These are phyloP conservation scores for Aspergillus indologenus DNA, from an alignment of 495 filamentous ascomycete genomes.

Conservation along the genomic window DNA sequence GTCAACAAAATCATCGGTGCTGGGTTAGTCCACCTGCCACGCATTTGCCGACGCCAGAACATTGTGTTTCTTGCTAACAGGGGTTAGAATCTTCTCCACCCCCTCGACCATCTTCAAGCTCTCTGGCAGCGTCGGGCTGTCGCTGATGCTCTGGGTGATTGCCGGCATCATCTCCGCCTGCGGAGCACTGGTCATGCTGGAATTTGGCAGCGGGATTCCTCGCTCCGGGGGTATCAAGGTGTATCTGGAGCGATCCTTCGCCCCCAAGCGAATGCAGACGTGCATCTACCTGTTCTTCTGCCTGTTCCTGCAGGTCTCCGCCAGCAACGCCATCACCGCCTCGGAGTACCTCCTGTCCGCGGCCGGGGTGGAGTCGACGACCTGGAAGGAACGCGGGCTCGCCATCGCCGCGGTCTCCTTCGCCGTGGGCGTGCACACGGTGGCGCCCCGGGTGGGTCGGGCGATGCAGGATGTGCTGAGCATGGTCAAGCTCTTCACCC, in stretches of 20 bases:
- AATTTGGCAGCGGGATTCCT: slow-evolving; percentile 66
- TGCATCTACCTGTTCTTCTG: slow-evolving; percentile 30
- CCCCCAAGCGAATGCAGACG: slow-evolving; percentile 60
- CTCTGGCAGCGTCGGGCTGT: slow-evolving; percentile 61
- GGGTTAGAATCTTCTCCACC: slow-evolving; percentile 63
- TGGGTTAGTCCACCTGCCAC: slow-evolving; percentile 21
- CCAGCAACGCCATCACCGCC: slow-evolving; percentile 28
- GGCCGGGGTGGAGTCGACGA: slow-evolving; percentile 21
- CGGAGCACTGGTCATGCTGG: slow-evolving; percentile 57
- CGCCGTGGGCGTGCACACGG: slow-evolving; percentile 29
- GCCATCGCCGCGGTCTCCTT: slow-evolving; percentile 32
- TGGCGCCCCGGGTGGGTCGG: slow-evolving; percentile 26
- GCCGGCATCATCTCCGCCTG: slow-evolving; percentile 56
- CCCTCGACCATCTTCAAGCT: slow-evolving; percentile 58
- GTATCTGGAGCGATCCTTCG: slow-evolving; percentile 56
- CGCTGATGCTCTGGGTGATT: slow-evolving; percentile 59
- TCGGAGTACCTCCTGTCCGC: slow-evolving; percentile 26
- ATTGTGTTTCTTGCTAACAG: not conserved
- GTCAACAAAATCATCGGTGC: slow-evolving; percentile 30
- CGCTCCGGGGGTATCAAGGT: slow-evolving; percentile 66
- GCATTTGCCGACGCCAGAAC: too few species aligned
- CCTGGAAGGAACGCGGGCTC: slow-evolving; percentile 31
- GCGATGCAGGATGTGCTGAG: slow-evolving; percentile 34
- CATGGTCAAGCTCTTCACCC: slow-evolving; percentile 36
- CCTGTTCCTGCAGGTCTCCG: slow-evolving; percentile 26